phyloP scores from a whole-genome alignment of 371 early-diverging fungal species.

The Choanephora cucurbitarum region DNA sequence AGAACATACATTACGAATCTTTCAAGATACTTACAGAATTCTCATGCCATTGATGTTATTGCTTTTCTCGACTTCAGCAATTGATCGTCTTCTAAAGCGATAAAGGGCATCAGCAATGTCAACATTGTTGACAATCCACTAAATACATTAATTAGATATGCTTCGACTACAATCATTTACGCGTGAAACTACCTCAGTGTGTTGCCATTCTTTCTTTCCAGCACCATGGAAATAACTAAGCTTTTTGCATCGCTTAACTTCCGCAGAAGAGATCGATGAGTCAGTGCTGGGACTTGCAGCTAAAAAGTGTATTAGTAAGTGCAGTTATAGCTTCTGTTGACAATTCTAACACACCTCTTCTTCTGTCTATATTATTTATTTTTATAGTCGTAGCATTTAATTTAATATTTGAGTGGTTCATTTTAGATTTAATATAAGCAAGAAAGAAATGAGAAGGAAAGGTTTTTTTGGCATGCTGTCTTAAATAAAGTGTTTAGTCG shows the following conservation, averaged over 20 bases:
- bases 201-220: background rate
- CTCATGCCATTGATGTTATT: background rate
- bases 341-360: no score
- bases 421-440: no score
- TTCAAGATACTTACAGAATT: background rate
- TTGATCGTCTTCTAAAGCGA: background rate
- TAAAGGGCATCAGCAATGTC: background rate
- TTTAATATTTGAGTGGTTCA: no score
- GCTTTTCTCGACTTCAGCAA: background rate
- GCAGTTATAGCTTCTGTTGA: background rate
- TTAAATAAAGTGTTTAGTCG: no score
- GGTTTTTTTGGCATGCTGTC: no score
- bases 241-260: background rate
- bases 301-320: background rate
- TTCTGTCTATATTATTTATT: no score
- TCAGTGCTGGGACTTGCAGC: background rate
- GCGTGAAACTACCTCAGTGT: background rate
- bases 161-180: background rate
- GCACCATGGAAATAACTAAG: background rate
- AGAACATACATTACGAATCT: constrained; percentile 30
- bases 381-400: no score
- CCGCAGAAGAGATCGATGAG: background rate
- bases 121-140: background rate
- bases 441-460: no score
- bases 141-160: background rate